Evolutionary conservation across 1,139 yeast genomes (phyloP), one percentile per base, ranked within the genome.

Genomic region (Hyphopichia burtonii): DNA sequence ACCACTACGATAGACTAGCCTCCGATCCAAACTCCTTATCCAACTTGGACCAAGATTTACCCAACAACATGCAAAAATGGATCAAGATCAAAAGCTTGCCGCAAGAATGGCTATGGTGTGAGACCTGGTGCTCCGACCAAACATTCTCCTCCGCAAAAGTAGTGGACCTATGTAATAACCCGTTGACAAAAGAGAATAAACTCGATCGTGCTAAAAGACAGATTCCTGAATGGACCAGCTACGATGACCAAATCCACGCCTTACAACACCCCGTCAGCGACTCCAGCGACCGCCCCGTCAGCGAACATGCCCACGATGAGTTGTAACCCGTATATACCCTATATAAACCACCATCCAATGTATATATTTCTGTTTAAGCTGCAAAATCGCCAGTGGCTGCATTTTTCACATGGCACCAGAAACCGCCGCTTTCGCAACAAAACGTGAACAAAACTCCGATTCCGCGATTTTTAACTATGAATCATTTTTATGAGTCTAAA

Each of bases 51-150:
- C 98, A 91, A 59, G 98, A 93, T 59, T 74, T 93, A 49, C 91
- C 96, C 11, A 93, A 93, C 59, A 88, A 88, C 56, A 55, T 91
- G 52, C 99, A 93, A 61, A 56, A 72, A 28, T 63, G 64, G 34
- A 61, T 89, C 17, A 86, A 84, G 36, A 89, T 89, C 20, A 76
- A 70, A 55, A 83, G 94, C 18, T 68, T 88, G 35, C 87, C 90
- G 2, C 86, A 84, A 53, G 89, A 86, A 37, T 89, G 95, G 94
- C 66, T 87, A 32, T 89, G 96, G 96, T 88, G 96, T 63, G 96
- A 88, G 55, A 87, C 96, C 0, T 89, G 96, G 96, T 87, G 96
- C 58, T 71, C 82, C n/a, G 86, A 80, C 50, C 83, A 76, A 39
- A 68, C 78, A 23, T 63, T 84, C 44, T 56, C 56, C 38, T 65